These are phyloP conservation scores for Bretschneidera sinensis DNA, from an alignment of 345 rosid species.

Conservation along the genomic window DNA sequence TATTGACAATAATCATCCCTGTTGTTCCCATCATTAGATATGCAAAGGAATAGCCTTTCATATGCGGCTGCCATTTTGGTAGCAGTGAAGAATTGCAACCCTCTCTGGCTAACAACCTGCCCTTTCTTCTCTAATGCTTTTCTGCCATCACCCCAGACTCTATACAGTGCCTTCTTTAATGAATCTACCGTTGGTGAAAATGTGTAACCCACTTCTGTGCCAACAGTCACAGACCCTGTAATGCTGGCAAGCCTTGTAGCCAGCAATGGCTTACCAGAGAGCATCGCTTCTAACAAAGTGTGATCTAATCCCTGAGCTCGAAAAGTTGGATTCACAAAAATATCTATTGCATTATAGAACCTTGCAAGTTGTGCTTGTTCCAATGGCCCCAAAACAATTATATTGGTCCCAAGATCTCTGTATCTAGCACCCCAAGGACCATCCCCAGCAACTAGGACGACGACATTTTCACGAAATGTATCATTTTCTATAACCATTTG, in stretches of 20 bases:
- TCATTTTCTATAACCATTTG: constrained; percentile 52
- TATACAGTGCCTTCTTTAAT: constrained; percentile 45
- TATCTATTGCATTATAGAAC: constrained; percentile 77
- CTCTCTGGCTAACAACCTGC: constrained; percentile 50
- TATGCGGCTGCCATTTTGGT: constrained; percentile 83
- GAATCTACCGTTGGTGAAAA: constrained; percentile 70
- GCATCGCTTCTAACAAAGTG: constrained; percentile 85
- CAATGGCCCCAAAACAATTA: constrained; percentile 71
- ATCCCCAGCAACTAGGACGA: constrained; percentile 79
- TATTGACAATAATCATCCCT: constrained; percentile 40
- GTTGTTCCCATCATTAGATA: constrained; percentile 30
- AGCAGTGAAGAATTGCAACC: constrained; percentile 71
- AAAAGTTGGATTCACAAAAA: constrained; percentile 80
- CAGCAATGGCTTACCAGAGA: constrained; percentile 70
- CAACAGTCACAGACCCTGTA: constrained; percentile 63
- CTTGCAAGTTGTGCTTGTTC: constrained; percentile 67
- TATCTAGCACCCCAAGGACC: constrained; percentile 94
- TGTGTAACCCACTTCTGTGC: constrained; percentile 58
- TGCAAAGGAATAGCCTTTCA: constrained; percentile 83
- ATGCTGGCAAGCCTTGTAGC: constrained; percentile 86
- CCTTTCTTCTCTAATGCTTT: constrained; percentile 63
- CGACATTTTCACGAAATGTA: constrained; percentile 35
- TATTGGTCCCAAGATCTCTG: constrained; percentile 59
- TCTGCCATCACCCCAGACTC: constrained; percentile 56
- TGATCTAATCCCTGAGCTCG: constrained; percentile 94